Conservation (phyloP, 768 basidiomycete species). For the Psilocybe cubensis region DNA sequence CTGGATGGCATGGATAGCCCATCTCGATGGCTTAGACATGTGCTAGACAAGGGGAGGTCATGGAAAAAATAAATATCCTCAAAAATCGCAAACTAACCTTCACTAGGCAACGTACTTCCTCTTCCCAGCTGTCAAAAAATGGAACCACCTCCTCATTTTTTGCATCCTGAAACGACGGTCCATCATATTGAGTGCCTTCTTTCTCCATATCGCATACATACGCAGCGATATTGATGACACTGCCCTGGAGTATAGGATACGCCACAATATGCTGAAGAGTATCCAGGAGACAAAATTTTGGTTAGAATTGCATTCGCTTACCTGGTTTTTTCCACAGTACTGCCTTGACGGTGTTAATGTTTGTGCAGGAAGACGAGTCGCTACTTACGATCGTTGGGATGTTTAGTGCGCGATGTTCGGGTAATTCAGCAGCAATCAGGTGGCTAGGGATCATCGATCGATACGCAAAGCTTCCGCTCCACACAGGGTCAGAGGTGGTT, state of each 20-base stretch:
- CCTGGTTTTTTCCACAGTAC: slow-evolving; percentile 37
- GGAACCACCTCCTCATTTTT: slow-evolving; percentile 35
- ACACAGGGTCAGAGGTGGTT: slow-evolving; percentile 32
- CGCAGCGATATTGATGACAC: slow-evolving; percentile 38
- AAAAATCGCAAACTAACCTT: slow-evolving; percentile 7
- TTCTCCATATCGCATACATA: slow-evolving; percentile 29
- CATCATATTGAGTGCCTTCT: slow-evolving; percentile 32
- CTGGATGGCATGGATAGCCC: slow-evolving; percentile 43
- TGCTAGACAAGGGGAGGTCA: slow-evolving; percentile 20
- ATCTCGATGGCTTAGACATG: slow-evolving; percentile 35
- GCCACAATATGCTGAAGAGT: slow-evolving; percentile 37
- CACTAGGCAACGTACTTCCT: slow-evolving; percentile 28
- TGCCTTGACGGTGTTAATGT: slow-evolving; percentile 1
- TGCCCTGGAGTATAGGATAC: slow-evolving; percentile 42
- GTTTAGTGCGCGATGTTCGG: slow-evolving; percentile 22
- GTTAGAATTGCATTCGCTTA: slow-evolving; percentile 16
- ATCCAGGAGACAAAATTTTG: background rate
- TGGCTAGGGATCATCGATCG: slow-evolving; percentile 38
- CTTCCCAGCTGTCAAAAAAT: slow-evolving; percentile 37
- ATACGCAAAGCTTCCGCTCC: slow-evolving; percentile 45
- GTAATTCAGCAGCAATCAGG: slow-evolving; percentile 26
- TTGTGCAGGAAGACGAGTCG: background rate
- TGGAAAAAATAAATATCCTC: slow-evolving; percentile 28
- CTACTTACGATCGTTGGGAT: slow-evolving; percentile 25
- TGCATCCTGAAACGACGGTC: slow-evolving; percentile 31